Evolutionary conservation across 2,329 filamentous ascomycete genomes (phyloP), one percentile per base, ranked within the genome.

Genomic region (Dichotomopilus funicola): DNA sequence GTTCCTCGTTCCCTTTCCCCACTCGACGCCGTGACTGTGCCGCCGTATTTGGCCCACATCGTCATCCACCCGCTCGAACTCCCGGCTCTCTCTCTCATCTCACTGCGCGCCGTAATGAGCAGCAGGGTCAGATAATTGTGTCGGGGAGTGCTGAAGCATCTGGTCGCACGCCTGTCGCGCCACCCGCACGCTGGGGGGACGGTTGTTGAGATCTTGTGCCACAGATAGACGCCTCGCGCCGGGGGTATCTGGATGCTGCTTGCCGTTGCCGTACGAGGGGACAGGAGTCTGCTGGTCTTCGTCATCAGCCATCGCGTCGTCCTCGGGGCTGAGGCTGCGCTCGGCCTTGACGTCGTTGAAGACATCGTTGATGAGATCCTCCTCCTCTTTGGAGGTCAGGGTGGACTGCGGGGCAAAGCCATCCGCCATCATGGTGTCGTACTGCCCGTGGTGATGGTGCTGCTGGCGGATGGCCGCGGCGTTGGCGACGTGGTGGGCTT

Each of bases 141-240:
- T 43, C 5, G 33, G 4, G 27, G 53, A 45, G 19, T 47, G 57
- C 34, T 62, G 61, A 47, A 64, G 59, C 59, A 72, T 59, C 55
- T 71, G 66, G 13, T 71, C 67, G 55, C 70, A 72, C 0, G 69
- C 69, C 44, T 72, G 70, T 45, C 69, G 69, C 2, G 71, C 72
- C 13, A 73, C 67, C 5, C 67, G 65, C 44, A 67, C 66, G 60
- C 70, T 72, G 42, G 52, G 50, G 37, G 66, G 68, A 34, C 63
- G 63, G 44, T 54, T 55, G 19, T 59, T 49, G 13, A 58, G 51
- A 35, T 61, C 48, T 37, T 9, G 53, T 1, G 40, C 40, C 6
- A 44, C 35, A 19, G 49, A 49, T 3, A 35, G 54, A 3, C 54
- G 49, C 10, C 44, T 38, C 4, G 38, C 36, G 34, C 19, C 49